Evolutionary conservation across 805 yeast genomes (phyloP).

Genomic region (Candida corydali): DNA sequence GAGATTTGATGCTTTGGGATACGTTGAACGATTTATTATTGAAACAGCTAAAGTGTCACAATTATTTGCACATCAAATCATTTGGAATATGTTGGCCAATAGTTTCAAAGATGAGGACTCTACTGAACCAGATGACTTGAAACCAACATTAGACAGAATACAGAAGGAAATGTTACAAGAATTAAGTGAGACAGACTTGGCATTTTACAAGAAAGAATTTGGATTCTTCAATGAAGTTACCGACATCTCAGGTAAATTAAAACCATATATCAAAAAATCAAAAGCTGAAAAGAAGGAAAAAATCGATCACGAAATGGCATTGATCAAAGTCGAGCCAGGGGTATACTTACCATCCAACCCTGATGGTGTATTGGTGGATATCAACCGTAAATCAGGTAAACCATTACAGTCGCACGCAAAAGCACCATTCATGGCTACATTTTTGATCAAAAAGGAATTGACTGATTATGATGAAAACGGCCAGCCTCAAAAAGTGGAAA

Average conservation of each 20-base stretch:
- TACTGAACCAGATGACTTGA: slow-evolving; percentile 70
- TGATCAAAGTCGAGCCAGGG: slow-evolving; percentile 36
- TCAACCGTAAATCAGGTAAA: slow-evolving; percentile 85
- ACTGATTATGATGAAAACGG: slow-evolving; percentile 40
- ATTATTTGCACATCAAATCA: slow-evolving; percentile 93
- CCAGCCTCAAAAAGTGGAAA: slow-evolving; percentile 26
- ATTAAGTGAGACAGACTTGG: slow-evolving; percentile 57
- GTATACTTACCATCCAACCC: slow-evolving; percentile 96
- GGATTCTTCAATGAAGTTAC: slow-evolving; percentile 89
- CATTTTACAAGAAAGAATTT: slow-evolving; percentile 79
- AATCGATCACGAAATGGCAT: slow-evolving; percentile 93
- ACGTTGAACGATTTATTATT: slow-evolving; percentile 80
- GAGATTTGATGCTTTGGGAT: slow-evolving; percentile 78
- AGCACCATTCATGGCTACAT: slow-evolving; percentile 97
- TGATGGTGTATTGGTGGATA: slow-evolving; percentile 89
- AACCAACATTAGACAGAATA: slow-evolving; percentile 77
- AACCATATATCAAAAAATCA: slow-evolving; percentile 88
- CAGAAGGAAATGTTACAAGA: slow-evolving; percentile 57
- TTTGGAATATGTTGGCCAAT: slow-evolving; percentile 97
- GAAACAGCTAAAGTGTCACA: slow-evolving; percentile 91
- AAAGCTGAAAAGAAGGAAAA: slow-evolving; percentile 95
- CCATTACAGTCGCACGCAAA: slow-evolving; percentile 98
- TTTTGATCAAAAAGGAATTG: slow-evolving; percentile 67
- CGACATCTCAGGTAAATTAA: slow-evolving; percentile 87
- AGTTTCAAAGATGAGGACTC: slow-evolving; percentile 88